phyloP scores from a whole-genome alignment of 208 protist genomes.

The Wallacemonas collosoma region DNA sequence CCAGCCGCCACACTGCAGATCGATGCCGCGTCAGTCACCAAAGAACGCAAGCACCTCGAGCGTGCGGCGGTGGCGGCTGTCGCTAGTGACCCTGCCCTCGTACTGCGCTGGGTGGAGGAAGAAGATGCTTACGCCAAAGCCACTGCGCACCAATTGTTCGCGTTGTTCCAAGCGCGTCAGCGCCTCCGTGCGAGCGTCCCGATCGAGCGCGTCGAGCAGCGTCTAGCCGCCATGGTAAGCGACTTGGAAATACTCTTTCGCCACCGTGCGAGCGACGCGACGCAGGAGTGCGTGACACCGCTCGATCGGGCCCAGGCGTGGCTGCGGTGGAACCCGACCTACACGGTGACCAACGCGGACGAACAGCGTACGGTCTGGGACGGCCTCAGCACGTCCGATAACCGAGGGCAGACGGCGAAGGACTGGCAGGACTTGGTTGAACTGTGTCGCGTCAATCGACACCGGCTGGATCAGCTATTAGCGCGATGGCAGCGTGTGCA shows the following conservation, averaged over 20 bases:
- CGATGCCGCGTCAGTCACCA: no score
- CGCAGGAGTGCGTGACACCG: neutral
- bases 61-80: neutral
- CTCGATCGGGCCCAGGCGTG: slow-evolving; percentile 17
- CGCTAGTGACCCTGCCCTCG: neutral
- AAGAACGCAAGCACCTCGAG: no score
- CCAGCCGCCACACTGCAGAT: no score
- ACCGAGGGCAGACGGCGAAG: neutral
- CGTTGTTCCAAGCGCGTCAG: slow-evolving; percentile 20
- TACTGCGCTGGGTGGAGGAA: neutral
- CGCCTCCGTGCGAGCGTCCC: neutral
- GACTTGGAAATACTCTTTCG: slow-evolving; percentile 6
- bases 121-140: slow-evolving; percentile 20
- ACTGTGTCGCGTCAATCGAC: slow-evolving; percentile 24
- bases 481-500: slow-evolving; percentile 20
- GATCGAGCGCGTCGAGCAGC: slow-evolving; percentile 18
- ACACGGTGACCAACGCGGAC: slow-evolving; percentile 20
- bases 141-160: slow-evolving; percentile 36
- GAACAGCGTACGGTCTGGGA: slow-evolving; percentile 25
- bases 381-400: neutral
- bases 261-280: neutral
- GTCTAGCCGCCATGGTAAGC: slow-evolving; percentile 15
- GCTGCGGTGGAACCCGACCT: slow-evolving; percentile 7
- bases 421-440: slow-evolving; percentile 22
- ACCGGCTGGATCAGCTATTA: slow-evolving; percentile 22